Evolutionary conservation across 306 rosid genomes (phyloP), one percentile per base, ranked within the genome.

Genomic region (Mucuna pruriens): DNA sequence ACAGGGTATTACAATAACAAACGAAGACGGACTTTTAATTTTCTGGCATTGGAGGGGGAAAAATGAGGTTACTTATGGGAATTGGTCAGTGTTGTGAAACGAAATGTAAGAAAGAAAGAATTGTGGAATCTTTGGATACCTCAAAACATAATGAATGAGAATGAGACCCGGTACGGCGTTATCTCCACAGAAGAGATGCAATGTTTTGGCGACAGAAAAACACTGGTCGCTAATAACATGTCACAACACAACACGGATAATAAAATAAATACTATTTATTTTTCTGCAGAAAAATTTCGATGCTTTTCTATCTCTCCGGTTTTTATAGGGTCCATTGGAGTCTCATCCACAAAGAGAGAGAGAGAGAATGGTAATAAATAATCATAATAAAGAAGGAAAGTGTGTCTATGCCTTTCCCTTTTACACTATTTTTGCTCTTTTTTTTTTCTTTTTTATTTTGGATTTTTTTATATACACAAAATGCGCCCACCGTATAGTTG

Each of bases 41-140:
- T 75, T 73, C 64, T 16, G 71, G 46, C 83, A 74, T 65, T 69
- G 61, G 9, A 17, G 61, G 1, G 22, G 36, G 36, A 48, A 4
- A 54, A 61, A 74, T 5, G 20, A 54, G 23, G 71, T 79, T 74
- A 51, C 74, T 77, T 87, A 44, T 9, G 64, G 61, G 29, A 78
- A 80, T 31, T 57, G 15, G 12, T 63, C 26, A 61, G 34, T 66
- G 23, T 22, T 13, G 20, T 11, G 33, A 70, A 83, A 75, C 39
- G 17, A 23, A 85, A 87, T 70, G 67, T 76, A 63, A 26, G 70
- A 62, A 22, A 48, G 17, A 23, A 76, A 40, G 49, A 61, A 12
- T 46, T 11, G 71, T 48, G 71, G 84, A 89, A 83, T 91, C 84
- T 85, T 36, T 74, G 52, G 57, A 78, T 44, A 51, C 81, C 40